Evolutionary conservation across 441 rosid genomes (phyloP).

Genomic region (Raphanus hybrid): DNA sequence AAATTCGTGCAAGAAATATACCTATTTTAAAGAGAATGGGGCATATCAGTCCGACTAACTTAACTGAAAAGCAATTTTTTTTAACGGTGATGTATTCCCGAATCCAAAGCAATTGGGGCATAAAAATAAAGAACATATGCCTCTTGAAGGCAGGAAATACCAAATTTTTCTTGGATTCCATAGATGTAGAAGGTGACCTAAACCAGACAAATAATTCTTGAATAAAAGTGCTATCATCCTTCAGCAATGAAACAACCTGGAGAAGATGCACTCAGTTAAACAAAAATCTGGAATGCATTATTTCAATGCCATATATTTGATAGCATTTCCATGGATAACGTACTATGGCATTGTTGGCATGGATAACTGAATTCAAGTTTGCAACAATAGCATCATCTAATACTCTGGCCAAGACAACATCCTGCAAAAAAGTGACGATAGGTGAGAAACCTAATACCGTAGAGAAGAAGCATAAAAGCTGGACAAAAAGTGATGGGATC

Average conservation of each 20-base stretch:
- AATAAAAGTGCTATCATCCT: constrained; percentile 92
- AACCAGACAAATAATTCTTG: constrained; percentile 94
- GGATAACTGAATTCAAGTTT: constrained; percentile 89
- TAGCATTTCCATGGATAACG: constrained; percentile 44
- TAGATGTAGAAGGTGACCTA: constrained; percentile 68
- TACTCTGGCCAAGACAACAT: constrained; percentile 93
- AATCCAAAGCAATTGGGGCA: constrained; percentile 1
- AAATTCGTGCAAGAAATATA: constrained; percentile 92
- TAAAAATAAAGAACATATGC: too few relatives aligned
- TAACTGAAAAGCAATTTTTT: constrained; percentile 16
- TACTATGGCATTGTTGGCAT: constrained; percentile 91
- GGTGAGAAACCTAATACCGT: constrained; percentile 42
- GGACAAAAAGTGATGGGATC: constrained; percentile 27
- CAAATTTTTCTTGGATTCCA: constrained; percentile 84
- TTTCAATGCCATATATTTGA: constrained; percentile 21
- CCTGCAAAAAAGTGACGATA: constrained; percentile 56
- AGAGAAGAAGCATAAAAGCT: not conserved
- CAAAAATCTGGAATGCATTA: constrained; percentile 10
- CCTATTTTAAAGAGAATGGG: constrained; percentile 56
- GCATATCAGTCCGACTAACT: constrained; percentile 37
- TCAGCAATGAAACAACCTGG: constrained; percentile 90
- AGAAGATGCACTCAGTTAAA: constrained; percentile 38
- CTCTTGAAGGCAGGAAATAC: too few relatives aligned
- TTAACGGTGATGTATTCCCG: constrained; percentile 15
- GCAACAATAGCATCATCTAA: constrained; percentile 92